phyloP scores from a whole-genome alignment of 169 alveolate genomes.

The Plasmodium adleri region DNA sequence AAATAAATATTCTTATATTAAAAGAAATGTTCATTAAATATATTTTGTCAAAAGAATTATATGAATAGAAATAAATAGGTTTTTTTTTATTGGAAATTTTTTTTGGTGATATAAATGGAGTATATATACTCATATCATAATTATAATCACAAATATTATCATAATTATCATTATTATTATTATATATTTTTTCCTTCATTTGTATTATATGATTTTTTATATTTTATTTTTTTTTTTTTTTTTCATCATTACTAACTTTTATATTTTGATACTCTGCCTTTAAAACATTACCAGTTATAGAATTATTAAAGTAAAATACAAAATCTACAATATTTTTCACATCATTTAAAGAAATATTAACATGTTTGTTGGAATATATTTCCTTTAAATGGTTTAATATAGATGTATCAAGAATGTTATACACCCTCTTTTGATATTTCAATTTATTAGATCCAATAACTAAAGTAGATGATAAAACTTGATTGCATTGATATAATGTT shows the following conservation, averaged over 20 bases:
- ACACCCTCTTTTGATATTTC: conserved; percentile 31
- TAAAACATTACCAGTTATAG: conserved; percentile 26
- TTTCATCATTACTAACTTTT: background rate
- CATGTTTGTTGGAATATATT: background rate
- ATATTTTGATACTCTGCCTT: background rate
- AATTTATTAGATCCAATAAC: conserved; percentile 6
- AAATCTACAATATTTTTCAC: conserved; percentile 18
- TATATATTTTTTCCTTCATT: background rate
- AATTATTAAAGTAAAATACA: conserved; percentile 28
- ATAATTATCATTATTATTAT: background rate
- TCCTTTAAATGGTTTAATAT: conserved; percentile 9
- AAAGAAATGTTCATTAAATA: conserved; percentile 33
- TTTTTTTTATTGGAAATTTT: background rate
- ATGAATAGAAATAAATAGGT: conserved; percentile 10
- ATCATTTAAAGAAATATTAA: conserved; percentile 1
- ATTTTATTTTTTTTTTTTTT: background rate
- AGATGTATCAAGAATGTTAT: conserved; percentile 19
- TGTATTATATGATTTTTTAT: background rate
- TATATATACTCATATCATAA: background rate
- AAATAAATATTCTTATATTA: conserved; percentile 41
- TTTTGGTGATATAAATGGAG: background rate
- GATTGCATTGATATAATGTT: conserved; percentile 15
- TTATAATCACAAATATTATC: background rate
- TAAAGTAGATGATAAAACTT: conserved; percentile 37
- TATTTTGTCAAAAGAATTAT: conserved; percentile 14